Conservation (phyloP, 2,329 filamentous ascomycete species). For the Clathrospora elynae region DNA sequence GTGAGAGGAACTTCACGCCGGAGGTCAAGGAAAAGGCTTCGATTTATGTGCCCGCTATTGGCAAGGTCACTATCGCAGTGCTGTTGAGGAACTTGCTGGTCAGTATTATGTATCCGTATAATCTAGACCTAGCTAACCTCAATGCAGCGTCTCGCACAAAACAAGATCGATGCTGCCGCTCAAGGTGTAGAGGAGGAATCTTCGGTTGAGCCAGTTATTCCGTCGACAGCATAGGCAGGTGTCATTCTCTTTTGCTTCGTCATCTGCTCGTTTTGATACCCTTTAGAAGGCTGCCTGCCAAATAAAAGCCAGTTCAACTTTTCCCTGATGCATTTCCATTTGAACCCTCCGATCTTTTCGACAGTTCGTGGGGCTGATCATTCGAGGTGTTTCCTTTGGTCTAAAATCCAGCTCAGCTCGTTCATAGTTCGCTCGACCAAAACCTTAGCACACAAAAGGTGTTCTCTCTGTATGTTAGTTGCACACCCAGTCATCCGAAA, state of each 20-base stretch:
- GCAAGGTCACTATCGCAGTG: slow-evolving; percentile 95
- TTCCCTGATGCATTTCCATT: too few species aligned
- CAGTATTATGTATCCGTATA: slow-evolving; percentile 47
- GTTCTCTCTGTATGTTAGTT: too few species aligned
- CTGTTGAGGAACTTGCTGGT: slow-evolving; percentile 87
- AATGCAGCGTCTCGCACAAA: slow-evolving; percentile 52
- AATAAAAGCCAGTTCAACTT: slow-evolving; percentile 20
- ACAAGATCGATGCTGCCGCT: slow-evolving; percentile 45
- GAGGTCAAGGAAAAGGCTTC: slow-evolving; percentile 94
- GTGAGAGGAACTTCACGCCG: slow-evolving; percentile 88
- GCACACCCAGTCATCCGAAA: too few species aligned
- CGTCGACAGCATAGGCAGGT: slow-evolving; percentile 10
- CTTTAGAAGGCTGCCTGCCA: slow-evolving; percentile 30
- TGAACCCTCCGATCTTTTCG: background rate
- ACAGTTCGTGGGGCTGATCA: too few species aligned
- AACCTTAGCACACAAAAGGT: too few species aligned
- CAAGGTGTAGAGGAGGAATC: slow-evolving; percentile 27
- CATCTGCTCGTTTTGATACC: slow-evolving; percentile 29
- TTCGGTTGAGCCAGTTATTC: slow-evolving; percentile 25
- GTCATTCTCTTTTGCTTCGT: background rate
- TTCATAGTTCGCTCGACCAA: too few species aligned
- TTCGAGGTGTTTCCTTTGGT: too few species aligned
- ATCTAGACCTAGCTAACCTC: slow-evolving; percentile 20
- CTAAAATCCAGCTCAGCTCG: too few species aligned
- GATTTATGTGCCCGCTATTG: slow-evolving; percentile 95